Base-by-base conservation (phyloP, 192 early-diverging fungal genomes). In the Linnemannia zychae region DNA sequence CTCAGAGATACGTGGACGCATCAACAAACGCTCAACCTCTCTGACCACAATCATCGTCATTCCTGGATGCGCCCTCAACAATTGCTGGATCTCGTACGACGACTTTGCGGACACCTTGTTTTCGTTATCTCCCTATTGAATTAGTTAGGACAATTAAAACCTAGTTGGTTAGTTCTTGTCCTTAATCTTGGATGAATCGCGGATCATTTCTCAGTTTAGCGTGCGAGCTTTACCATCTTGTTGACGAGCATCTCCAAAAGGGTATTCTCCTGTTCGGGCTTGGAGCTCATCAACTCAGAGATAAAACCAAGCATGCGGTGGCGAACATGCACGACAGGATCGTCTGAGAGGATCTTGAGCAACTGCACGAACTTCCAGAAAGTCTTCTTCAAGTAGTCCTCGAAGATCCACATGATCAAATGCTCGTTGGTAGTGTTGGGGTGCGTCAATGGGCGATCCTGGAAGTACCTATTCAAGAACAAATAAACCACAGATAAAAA, bases 181-280 rank as follows among this genome's bases (percentile, higher is more conserved):
- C 37, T 36, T n/a, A 17, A 13, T 70, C 68, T 24, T 7, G 38
- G 13, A 16, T 22, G 12, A 72, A 28, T n/a, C n/a, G 16, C 4
- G 11, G 22, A 57, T 12, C 20, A 12, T 0, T 36, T 36, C 49
- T 15, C 13, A 57, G n/a, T n/a, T n/a, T n/a, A n/a, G n/a, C n/a
- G n/a, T n/a, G 24, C 22, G 75, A 46, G 49, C n/a, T 24, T 75
- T 86, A 86, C 88, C 49, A 99, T 87, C 87, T 99, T 99, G 93
- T 98, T 98, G 66, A 98, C 93, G 36, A 99, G 92, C 47, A 99
- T 82, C 50, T 94, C 91, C 69, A 99, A 91, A 67, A 99, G 90
- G 79, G 98, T 98, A 67, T 97, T 95, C 87, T 99, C 98, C 87
- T 98, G 97, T 88, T 99, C 98, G 31, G 98, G 97, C 87, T 98